phyloP scores from a whole-genome alignment of 1,284 basidiomycete genomes.

The Testicularia cyperi region DNA sequence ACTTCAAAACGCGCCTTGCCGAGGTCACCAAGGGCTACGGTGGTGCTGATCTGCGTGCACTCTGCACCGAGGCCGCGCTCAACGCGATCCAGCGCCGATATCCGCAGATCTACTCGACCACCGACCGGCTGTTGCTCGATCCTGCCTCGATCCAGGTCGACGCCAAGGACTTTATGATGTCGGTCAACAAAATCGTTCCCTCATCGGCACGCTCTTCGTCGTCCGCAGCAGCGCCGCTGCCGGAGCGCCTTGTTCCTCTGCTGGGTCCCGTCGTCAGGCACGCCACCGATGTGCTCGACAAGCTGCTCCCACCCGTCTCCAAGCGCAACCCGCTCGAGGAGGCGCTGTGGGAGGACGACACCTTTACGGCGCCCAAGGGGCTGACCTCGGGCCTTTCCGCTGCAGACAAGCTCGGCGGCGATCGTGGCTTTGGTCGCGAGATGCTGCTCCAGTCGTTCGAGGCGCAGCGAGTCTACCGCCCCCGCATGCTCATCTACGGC shows the following conservation, averaged over 20 bases:
- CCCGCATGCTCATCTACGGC: conserved; percentile 83
- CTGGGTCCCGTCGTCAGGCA: conserved; percentile 71
- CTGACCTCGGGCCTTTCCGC: conserved; percentile 17
- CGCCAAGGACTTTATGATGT: conserved; percentile 94
- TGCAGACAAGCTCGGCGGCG: conserved; percentile 36
- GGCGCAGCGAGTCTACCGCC: conserved; percentile 83
- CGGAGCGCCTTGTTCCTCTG: conserved; percentile 80
- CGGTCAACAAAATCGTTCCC: conserved; percentile 78
- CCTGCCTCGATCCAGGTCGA: conserved; percentile 83
- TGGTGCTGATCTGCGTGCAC: conserved; percentile 81
- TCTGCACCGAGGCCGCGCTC: conserved; percentile 83
- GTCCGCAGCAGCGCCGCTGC: conserved; percentile 80
- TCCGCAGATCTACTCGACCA: conserved; percentile 94
- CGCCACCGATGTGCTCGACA: conserved; percentile 70
- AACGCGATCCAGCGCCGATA: conserved; percentile 95
- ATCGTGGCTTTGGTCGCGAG: conserved; percentile 54
- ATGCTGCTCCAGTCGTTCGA: conserved; percentile 73
- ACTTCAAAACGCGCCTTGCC: conserved; percentile 73
- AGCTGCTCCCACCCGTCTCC: conserved; percentile 60
- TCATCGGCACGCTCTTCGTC: conserved; percentile 89
- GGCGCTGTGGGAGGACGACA: conserved; percentile 70
- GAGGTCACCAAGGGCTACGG: conserved; percentile 95
- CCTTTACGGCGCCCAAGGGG: conserved; percentile 68
- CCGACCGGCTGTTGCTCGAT: conserved; percentile 79
- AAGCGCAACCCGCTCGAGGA: conserved; percentile 73